phyloP scores from a whole-genome alignment of 768 basidiomycete genomes.

The Gymnopilus dilepis region DNA sequence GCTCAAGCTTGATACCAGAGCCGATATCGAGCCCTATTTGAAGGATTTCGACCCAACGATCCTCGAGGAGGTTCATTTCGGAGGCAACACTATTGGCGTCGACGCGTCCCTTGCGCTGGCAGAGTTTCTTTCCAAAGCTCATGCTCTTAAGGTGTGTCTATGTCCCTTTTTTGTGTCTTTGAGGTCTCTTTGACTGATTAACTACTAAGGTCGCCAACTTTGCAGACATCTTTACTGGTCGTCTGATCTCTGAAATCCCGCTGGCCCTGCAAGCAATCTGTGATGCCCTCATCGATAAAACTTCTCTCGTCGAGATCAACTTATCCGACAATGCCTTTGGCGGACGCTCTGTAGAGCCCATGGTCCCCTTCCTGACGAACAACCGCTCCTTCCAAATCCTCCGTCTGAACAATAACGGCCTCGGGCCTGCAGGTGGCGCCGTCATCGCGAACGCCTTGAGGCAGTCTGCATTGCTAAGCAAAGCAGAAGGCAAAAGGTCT shows the following conservation, averaged over 20 bases:
- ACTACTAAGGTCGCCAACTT: slow-evolving; percentile 84
- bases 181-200: slow-evolving; percentile 4
- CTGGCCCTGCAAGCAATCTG: slow-evolving; percentile 87
- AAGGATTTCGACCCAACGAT: slow-evolving; percentile 62
- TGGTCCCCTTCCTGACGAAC: slow-evolving; percentile 86
- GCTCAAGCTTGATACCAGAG: slow-evolving; percentile 79
- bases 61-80: slow-evolving; percentile 89
- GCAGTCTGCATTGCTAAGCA: slow-evolving; percentile 72
- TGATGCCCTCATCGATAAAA: slow-evolving; percentile 81
- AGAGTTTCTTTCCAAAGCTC: slow-evolving; percentile 73
- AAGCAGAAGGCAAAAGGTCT: slow-evolving; percentile 69
- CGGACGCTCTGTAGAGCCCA: slow-evolving; percentile 91
- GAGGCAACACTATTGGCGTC: slow-evolving; percentile 93
- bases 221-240: slow-evolving; percentile 97
- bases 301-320: slow-evolving; percentile 84
- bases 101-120: slow-evolving; percentile 88
- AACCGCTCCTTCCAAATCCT: slow-evolving; percentile 85
- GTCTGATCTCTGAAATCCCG: slow-evolving; percentile 95
- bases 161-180: not conserved
- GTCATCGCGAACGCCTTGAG: slow-evolving; percentile 86
- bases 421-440: slow-evolving; percentile 87
- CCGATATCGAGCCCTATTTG: slow-evolving; percentile 79
- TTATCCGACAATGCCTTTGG: slow-evolving; percentile 98
- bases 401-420: slow-evolving; percentile 95
- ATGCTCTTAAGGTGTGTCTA: slow-evolving; percentile 65